Evolutionary conservation across 768 basidiomycete species (phyloP).

Genomic region (Naganishia randhawae): DNA sequence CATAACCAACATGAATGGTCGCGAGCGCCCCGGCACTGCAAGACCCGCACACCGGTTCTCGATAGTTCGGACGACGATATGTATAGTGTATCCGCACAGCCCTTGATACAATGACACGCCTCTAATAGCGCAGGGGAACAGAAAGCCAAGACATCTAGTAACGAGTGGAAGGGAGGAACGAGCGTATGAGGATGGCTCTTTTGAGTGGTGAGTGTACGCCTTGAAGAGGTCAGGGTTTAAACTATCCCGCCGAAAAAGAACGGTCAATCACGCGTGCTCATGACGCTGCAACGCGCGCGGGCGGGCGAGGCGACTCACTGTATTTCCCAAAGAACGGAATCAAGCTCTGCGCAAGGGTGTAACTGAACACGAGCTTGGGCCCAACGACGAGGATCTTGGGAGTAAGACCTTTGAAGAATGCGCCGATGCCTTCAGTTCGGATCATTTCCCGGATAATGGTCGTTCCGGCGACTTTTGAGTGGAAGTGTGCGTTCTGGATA

Average conservation of each 20-base stretch:
- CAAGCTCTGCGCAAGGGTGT: constrained; percentile 91
- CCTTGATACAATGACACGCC: constrained; percentile 4
- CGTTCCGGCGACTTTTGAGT: constrained; percentile 57
- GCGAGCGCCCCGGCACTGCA: too few species aligned
- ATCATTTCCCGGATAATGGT: constrained; percentile 80
- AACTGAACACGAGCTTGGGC: constrained; percentile 96
- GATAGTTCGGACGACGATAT: neutral
- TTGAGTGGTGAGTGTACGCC: constrained; percentile 14
- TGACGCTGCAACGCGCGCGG: neutral
- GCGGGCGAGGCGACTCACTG: constrained; percentile 53
- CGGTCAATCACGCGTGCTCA: too few species aligned
- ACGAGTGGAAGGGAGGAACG: neutral
- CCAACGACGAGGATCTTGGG: constrained; percentile 97
- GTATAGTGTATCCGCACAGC: neutral
- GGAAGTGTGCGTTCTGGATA: constrained; percentile 98
- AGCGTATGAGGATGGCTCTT: constrained; percentile 7
- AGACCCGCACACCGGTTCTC: too few species aligned
- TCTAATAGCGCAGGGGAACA: neutral
- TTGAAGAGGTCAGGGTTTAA: neutral
- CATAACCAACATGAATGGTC: too few species aligned
- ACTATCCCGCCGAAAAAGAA: neutral
- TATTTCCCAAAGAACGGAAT: constrained; percentile 88
- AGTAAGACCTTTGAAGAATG: constrained; percentile 94
- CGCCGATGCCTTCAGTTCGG: constrained; percentile 73
- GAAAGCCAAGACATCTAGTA: constrained; percentile 5